phyloP scores from a whole-genome alignment of 129 eudicot genomes.

The Ambrosia trifida region DNA sequence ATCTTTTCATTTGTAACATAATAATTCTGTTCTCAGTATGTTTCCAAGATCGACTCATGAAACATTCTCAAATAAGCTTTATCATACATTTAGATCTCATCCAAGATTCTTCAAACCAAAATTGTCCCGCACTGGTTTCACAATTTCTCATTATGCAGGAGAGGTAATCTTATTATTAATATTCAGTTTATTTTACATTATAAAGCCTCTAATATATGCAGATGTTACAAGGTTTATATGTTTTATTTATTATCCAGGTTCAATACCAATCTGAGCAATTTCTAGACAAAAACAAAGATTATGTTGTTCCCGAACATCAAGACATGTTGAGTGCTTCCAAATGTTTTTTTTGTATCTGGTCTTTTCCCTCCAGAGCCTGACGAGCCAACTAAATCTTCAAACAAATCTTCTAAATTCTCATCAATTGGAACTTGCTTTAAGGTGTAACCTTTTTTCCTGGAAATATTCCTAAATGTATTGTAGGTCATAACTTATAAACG shows the following conservation, averaged over 20 bases:
- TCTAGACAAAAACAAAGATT: slow-evolving; percentile 95
- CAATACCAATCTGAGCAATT: slow-evolving; percentile 88
- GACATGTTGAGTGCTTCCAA: slow-evolving; percentile 85
- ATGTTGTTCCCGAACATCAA: slow-evolving; percentile 97
- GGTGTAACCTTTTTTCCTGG: slow-evolving; percentile 34
- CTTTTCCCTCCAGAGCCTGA: slow-evolving; percentile 85
- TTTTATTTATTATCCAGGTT: slow-evolving; percentile 53
- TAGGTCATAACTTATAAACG: background rate
- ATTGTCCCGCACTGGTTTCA: slow-evolving; percentile 87
- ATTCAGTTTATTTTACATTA: background rate
- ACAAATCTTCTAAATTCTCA: slow-evolving; percentile 90
- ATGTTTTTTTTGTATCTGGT: slow-evolving; percentile 80
- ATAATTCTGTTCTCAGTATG: slow-evolving; percentile 69
- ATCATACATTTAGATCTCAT: slow-evolving; percentile 81
- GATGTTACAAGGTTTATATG: slow-evolving; percentile 10
- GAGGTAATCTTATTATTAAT: slow-evolving; percentile 52
- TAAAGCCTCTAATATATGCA: slow-evolving; percentile 13
- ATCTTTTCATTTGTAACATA: slow-evolving; percentile 27
- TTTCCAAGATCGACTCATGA: slow-evolving; percentile 97
- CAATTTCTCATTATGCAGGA: slow-evolving; percentile 97
- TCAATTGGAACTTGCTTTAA: slow-evolving; percentile 93
- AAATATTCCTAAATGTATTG: background rate
- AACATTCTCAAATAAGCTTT: slow-evolving; percentile 92
- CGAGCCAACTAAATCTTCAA: slow-evolving; percentile 74
- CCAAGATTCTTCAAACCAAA: slow-evolving; percentile 89